These are phyloP conservation scores for Scedosporium apiospermum DNA, from an alignment of 2,329 filamentous ascomycete genomes.

Conservation along the genomic window DNA sequence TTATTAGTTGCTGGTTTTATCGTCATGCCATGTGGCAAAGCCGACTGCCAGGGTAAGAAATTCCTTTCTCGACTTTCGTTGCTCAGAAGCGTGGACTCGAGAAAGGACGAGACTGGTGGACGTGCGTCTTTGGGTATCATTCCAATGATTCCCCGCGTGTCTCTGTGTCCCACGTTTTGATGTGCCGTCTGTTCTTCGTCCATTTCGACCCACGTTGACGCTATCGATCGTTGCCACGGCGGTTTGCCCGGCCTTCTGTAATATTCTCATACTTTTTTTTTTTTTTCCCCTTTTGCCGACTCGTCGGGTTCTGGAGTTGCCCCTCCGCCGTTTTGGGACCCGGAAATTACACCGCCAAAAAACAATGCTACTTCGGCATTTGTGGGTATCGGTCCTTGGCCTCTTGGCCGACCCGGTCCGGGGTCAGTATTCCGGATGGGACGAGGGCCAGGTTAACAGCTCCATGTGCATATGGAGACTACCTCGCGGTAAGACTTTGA, in stretches of 20 bases:
- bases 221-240: neutral
- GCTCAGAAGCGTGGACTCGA: no score
- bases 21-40: neutral
- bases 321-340: neutral
- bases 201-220: neutral
- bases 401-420: neutral
- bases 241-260: neutral
- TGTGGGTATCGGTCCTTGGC: neutral
- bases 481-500: slow-evolving; percentile 1
- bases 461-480: slow-evolving; percentile 5
- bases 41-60: neutral
- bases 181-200: neutral
- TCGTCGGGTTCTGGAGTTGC: no score
- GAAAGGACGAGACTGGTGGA: no score
- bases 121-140: neutral
- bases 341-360: neutral
- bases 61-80: neutral
- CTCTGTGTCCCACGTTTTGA: neutral
- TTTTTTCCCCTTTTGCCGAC: neutral
- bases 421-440: neutral
- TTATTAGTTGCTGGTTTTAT: neutral
- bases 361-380: neutral
- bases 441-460: neutral
- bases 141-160: neutral
- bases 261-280: neutral